A percentile compares a stretch with the other conserved stretches of the same genome.
Evolutionary conservation across 495 filamentous ascomycete species (phyloP).

Genomic region (Neurospora sp.): DNA sequence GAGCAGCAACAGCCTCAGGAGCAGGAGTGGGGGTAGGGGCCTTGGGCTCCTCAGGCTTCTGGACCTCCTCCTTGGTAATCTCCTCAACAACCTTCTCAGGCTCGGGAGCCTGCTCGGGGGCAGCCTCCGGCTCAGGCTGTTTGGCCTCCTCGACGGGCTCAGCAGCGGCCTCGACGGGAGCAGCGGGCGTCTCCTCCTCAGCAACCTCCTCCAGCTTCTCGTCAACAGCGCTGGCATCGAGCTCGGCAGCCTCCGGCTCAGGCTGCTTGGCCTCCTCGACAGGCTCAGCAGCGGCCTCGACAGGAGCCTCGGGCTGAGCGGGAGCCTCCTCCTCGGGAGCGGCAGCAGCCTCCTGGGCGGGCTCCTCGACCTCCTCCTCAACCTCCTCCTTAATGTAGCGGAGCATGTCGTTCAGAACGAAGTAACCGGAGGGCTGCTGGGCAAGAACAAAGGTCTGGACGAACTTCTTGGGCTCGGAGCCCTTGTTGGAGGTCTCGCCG

Average conservation of each 20-base stretch:
- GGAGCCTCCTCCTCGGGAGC: slow-evolving; percentile 32
- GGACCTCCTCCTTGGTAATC: slow-evolving; percentile 34
- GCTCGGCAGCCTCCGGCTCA: slow-evolving; percentile 35
- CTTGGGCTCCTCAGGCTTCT: slow-evolving; percentile 48
- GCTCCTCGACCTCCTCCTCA: slow-evolving; percentile 43
- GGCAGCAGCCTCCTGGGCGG: slow-evolving; percentile 26
- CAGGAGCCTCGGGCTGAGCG: slow-evolving; percentile 25
- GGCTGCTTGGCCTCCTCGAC: slow-evolving; percentile 39
- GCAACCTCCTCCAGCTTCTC: slow-evolving; percentile 41
- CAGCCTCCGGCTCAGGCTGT: slow-evolving; percentile 38
- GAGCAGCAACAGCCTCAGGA: slow-evolving; percentile 20
- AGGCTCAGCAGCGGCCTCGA: slow-evolving; percentile 28
- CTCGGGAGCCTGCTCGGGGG: slow-evolving; percentile 19
- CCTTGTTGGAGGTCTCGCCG: slow-evolving; percentile 93
- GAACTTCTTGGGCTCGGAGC: slow-evolving; percentile 82
- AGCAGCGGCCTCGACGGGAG: slow-evolving; percentile 24
- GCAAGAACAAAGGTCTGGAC: slow-evolving; percentile 97
- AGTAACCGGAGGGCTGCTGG: slow-evolving; percentile 93
- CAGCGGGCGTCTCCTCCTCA: slow-evolving; percentile 29
- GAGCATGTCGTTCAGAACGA: slow-evolving; percentile 96
- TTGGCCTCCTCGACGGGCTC: slow-evolving; percentile 35
- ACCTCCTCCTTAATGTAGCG: slow-evolving; percentile 78
- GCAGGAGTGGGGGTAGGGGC: slow-evolving; percentile 38
- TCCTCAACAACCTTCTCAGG: slow-evolving; percentile 32
- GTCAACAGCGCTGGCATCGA: slow-evolving; percentile 36